These are phyloP conservation scores for Lactarius pseudohatsudake DNA, from an alignment of 768 basidiomycete genomes.

Conservation along the genomic window DNA sequence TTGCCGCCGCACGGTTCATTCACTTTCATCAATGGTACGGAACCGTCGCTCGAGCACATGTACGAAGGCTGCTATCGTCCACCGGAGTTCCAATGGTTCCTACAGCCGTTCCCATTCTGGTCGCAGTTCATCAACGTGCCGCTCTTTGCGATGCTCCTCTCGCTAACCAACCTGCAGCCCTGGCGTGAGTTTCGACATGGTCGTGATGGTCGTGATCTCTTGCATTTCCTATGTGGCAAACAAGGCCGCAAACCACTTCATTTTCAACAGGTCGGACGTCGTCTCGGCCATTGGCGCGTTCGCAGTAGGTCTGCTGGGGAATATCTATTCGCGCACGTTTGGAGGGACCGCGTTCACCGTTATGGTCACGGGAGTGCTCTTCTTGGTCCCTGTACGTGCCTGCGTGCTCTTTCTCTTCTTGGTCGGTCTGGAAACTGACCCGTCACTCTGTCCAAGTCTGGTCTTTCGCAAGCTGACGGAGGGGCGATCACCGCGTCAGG, in stretches of 20 bases:
- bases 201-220: conserved; percentile 83
- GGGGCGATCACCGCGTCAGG: conserved; percentile 75
- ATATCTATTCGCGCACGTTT: conserved; percentile 78
- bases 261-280: conserved; percentile 80
- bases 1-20: conserved; percentile 60
- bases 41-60: conserved; percentile 48
- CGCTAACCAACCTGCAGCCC: conserved; percentile 77
- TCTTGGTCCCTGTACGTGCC: conserved; percentile 75
- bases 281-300: conserved; percentile 86
- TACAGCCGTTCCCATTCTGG: conserved; percentile 82
- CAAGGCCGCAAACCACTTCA: conserved; percentile 80
- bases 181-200: conserved; percentile 65
- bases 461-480: conserved; percentile 75
- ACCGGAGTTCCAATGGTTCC: conserved; percentile 64
- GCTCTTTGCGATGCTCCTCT: conserved; percentile 66
- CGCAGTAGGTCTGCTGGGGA: conserved; percentile 74
- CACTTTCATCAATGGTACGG: conserved; percentile 58
- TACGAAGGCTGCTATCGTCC: conserved; percentile 72
- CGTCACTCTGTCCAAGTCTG: conserved; percentile 50
- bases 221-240: conserved; percentile 78
- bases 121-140: conserved; percentile 76
- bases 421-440: conserved; percentile 14
- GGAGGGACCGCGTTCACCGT: conserved; percentile 86
- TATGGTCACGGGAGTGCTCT: conserved; percentile 88
- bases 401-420: neutral